Evolutionary conservation across 352 stramenopile species (phyloP).

Genomic region (Globisporangium solare): DNA sequence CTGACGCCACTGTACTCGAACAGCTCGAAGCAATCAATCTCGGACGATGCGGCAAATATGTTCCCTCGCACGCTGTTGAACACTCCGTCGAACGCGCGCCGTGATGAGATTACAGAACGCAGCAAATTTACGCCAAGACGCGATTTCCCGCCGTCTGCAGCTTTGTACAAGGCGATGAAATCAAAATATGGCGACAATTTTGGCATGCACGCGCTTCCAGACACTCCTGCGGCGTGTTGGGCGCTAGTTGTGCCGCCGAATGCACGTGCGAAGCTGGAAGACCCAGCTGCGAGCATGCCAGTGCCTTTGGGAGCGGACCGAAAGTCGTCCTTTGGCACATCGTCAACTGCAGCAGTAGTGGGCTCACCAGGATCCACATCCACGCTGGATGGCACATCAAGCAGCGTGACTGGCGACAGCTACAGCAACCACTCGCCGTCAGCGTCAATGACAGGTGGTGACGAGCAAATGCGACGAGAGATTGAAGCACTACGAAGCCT

Average conservation of each 20-base stretch:
- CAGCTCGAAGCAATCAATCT: conserved; percentile 39
- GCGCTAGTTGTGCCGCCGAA: conserved; percentile 66
- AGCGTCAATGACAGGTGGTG: conserved; percentile 9
- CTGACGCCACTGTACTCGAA: conserved; percentile 33
- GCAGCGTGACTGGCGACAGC: conserved; percentile 18
- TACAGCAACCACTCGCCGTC: conserved; percentile 12
- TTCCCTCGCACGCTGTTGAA: conserved; percentile 62
- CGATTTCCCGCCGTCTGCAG: conserved; percentile 79
- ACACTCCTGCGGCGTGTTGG: conserved; percentile 73
- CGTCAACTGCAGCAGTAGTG: background rate
- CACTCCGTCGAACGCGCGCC: conserved; percentile 45
- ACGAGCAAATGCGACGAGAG: conserved; percentile 17
- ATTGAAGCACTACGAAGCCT: conserved; percentile 14
- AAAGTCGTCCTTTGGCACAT: conserved; percentile 7
- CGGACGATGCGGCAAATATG: conserved; percentile 69
- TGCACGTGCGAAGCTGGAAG: conserved; percentile 57
- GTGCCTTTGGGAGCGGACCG: conserved; percentile 1
- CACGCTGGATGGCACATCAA: conserved; percentile 7
- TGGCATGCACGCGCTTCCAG: conserved; percentile 61
- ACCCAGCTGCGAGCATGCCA: conserved; percentile 16
- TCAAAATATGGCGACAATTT: conserved; percentile 80
- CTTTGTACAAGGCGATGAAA: conserved; percentile 82
- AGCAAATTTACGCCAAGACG: conserved; percentile 77
- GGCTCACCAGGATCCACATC: conserved; percentile 3
- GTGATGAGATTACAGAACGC: conserved; percentile 73